A percentile compares a stretch with the other conserved stretches of the same genome.
These are phyloP conservation scores for Mycosarcoma mackinlayi DNA, from an alignment of 1,284 basidiomycete species.

Conservation along the genomic window DNA sequence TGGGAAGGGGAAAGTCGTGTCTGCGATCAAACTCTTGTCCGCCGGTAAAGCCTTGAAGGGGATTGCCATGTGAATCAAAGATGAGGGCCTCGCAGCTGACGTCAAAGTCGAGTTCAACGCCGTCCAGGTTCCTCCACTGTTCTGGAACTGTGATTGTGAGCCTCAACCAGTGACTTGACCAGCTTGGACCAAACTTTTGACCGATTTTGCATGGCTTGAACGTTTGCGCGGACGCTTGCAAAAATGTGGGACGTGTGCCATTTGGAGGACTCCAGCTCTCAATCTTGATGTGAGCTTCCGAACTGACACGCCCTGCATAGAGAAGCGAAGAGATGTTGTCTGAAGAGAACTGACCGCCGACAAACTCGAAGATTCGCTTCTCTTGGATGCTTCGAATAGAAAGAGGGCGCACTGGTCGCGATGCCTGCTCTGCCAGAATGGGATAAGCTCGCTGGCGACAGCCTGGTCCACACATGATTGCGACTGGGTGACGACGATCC, in stretches of 20 bases:
- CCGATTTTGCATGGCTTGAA: conserved; percentile 42
- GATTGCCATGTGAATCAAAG: conserved; percentile 80
- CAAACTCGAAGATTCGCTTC: conserved; percentile 53
- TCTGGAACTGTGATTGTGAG: conserved; percentile 55
- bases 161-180: conserved; percentile 65
- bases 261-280: conserved; percentile 54
- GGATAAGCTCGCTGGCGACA: no score
- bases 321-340: conserved; percentile 61
- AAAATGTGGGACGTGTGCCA: conserved; percentile 59
- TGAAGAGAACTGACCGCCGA: conserved; percentile 54
- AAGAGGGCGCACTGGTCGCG: conserved; percentile 49
- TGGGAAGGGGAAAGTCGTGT: conserved; percentile 80
- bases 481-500: no score
- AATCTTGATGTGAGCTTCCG: conserved; percentile 44
- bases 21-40: conserved; percentile 88
- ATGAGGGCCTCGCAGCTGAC: conserved; percentile 78
- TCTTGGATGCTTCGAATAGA: conserved; percentile 54
- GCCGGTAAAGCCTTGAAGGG: conserved; percentile 92
- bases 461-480: no score
- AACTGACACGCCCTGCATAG: conserved; percentile 54
- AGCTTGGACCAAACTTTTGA: conserved; percentile 61
- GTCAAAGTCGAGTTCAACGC: conserved; percentile 61
- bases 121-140: conserved; percentile 59
- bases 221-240: conserved; percentile 59
- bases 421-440: no score